A percentile compares a stretch with the other conserved stretches of the same genome.
phyloP scores from a whole-genome alignment of 1,284 basidiomycete species.

The Phellinidium pouzarii region DNA sequence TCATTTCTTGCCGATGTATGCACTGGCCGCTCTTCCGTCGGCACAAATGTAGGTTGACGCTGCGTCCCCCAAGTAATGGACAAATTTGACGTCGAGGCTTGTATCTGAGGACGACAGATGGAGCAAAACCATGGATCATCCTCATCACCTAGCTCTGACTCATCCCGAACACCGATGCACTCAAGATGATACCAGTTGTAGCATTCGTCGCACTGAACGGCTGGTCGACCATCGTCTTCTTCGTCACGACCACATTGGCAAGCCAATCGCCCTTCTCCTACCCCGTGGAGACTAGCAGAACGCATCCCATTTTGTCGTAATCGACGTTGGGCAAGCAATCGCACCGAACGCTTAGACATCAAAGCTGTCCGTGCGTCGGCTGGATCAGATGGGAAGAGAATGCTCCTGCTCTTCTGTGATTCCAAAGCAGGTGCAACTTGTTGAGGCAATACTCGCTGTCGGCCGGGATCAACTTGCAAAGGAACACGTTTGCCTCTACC shows the following conservation, averaged over 20 bases:
- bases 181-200: slow-evolving; percentile 70
- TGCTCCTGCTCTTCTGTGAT: slow-evolving; percentile 25
- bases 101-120: not conserved
- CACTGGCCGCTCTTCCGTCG: slow-evolving; percentile 14
- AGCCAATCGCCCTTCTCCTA: slow-evolving; percentile 39
- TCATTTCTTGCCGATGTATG: slow-evolving; percentile 7
- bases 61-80: slow-evolving; percentile 1
- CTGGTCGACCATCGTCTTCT: slow-evolving; percentile 54
- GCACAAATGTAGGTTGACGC: slow-evolving; percentile 17
- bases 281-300: slow-evolving; percentile 15
- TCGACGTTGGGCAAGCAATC: slow-evolving; percentile 40
- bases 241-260: slow-evolving; percentile 55
- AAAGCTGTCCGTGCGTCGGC: slow-evolving; percentile 67
- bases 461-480: slow-evolving; percentile 34
- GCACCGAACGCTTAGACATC: slow-evolving; percentile 58
- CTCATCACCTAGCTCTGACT: slow-evolving; percentile 59
- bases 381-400: slow-evolving; percentile 53
- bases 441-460: not conserved
- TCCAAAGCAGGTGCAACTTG: not conserved
- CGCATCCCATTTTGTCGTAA: slow-evolving; percentile 26
- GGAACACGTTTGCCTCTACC: slow-evolving; percentile 61
- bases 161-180: slow-evolving; percentile 61
- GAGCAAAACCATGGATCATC: slow-evolving; percentile 71
- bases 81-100: not conserved
- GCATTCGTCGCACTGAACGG: slow-evolving; percentile 74